Conservation (phyloP, 371 early-diverging fungal genomes). For the Cokeromyces recurvatus region DNA sequence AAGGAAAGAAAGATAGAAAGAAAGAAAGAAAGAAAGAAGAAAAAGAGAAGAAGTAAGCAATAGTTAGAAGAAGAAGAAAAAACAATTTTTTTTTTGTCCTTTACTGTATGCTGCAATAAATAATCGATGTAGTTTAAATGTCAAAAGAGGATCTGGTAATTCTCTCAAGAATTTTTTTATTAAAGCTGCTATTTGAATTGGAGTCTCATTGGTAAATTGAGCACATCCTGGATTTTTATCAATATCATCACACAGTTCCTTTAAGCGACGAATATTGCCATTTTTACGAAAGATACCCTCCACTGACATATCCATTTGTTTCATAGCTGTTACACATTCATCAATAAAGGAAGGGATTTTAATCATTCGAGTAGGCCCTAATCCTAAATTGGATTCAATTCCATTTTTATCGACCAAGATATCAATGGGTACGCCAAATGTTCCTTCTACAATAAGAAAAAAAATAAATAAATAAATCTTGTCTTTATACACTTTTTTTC, state of each 20-base stretch:
- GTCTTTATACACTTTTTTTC: neutral
- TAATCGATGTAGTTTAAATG: conserved; percentile 80
- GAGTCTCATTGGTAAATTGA: conserved; percentile 60
- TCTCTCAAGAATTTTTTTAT: conserved; percentile 93
- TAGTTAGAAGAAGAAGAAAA: neutral
- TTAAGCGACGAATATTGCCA: conserved; percentile 88
- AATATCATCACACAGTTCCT: conserved; percentile 72
- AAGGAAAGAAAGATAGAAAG: neutral
- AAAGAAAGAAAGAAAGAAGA: too few relatives aligned
- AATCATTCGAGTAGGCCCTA: conserved; percentile 66
- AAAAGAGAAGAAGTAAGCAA: too few relatives aligned
- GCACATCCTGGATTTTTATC: conserved; percentile 74
- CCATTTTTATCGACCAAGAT: conserved; percentile 79
- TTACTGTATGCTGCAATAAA: conserved; percentile 79
- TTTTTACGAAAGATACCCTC: conserved; percentile 97
- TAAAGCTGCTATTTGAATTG: conserved; percentile 90
- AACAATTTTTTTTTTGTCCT: too few relatives aligned
- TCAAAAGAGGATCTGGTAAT: conserved; percentile 91
- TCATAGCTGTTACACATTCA: conserved; percentile 69
- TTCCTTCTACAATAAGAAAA: conserved; percentile 16
- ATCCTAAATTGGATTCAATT: conserved; percentile 77
- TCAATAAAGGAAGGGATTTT: conserved; percentile 87
- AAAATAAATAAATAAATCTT: too few relatives aligned
- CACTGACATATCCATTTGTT: conserved; percentile 76
- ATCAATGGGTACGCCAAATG: conserved; percentile 92